Evolutionary conservation across 163 green algal genomes (phyloP).

Genomic region (Dunaliella salina): DNA sequence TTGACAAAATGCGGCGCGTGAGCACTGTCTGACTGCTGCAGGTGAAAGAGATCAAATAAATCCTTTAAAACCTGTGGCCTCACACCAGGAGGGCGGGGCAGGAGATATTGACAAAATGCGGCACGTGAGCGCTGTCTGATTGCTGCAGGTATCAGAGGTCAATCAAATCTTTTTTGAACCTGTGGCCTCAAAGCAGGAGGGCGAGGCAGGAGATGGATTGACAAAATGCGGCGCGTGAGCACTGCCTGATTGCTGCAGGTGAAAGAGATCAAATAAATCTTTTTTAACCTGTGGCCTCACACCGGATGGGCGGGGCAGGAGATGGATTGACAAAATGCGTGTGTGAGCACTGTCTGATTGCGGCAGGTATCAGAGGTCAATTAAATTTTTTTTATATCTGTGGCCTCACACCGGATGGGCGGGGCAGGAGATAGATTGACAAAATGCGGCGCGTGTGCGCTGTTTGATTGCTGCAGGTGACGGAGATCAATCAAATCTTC

Average conservation of each 20-base stretch:
- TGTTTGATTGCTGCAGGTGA: slow-evolving; percentile 19
- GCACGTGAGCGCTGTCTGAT: neutral
- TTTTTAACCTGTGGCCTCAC: slow-evolving; percentile 18
- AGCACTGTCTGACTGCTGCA: slow-evolving; percentile 3
- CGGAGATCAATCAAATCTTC: slow-evolving; percentile 34
- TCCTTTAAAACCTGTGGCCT: slow-evolving; percentile 20
- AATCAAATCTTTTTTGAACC: slow-evolving; percentile 27
- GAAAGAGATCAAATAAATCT: slow-evolving; percentile 34
- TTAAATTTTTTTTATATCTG: slow-evolving; percentile 17
- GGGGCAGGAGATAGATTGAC: too few relatives aligned
- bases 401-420: too few relatives aligned
- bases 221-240: neutral
- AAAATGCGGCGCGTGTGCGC: neutral
- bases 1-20: too few relatives aligned
- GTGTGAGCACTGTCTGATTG: neutral
- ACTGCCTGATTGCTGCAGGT: slow-evolving; percentile 18
- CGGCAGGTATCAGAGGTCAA: slow-evolving; percentile 37
- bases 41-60: slow-evolving; percentile 38
- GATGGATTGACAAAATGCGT: too few relatives aligned
- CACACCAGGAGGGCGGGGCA: too few relatives aligned
- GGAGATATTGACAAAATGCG: neutral
- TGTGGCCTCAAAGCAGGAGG: slow-evolving; percentile 25
- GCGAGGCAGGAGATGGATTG: too few relatives aligned
- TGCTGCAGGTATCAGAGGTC: slow-evolving; percentile 31
- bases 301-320: too few relatives aligned